Base-by-base conservation (phyloP, 1,139 yeast species). In the Waltiozyma solani region DNA sequence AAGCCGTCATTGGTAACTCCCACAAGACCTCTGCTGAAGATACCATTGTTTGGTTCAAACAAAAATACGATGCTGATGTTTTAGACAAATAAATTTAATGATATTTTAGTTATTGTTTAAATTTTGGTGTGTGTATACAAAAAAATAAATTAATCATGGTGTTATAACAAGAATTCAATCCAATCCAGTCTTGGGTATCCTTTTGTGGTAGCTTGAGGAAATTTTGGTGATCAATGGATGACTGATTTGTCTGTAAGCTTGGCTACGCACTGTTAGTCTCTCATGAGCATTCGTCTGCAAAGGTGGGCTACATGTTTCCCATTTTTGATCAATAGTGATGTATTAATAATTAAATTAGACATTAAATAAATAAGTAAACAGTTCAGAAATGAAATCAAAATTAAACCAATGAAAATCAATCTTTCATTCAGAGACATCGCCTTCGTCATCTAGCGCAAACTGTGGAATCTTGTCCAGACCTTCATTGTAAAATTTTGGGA, bases 51-150 rank as follows among this genome's bases (percentile, higher is more conserved):
- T 91, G 99, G 99, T 91, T 91, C 93, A 93, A 91, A 83, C 93
- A 87, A 71, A 91, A 84, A 79, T 91, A 91, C 79, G 99, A 93
- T 73, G 98, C 98, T 66, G 93, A 86, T 62, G 98, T 91, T 63
- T 73, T 83, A 70, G 75, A 78, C 75, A 81, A 82, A 73, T 81
- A 81, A 73, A 57, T 52, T 42, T 31, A 31, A 31, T 27, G 6
- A n/a, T 27, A 15, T 15, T 27, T 12, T 27, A 27, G 31, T 27
- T 27, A 7, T 27, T 27, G 17, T 27, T 27, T 27, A 27, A 27
- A 17, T 27, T 27, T 27, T 12, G 31, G 31, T 15, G 31, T 27
- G 31, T 27, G 31, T 27, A 27, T 14, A 27, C 12, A 27, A 26
- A 13, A 26, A 27, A 27, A 27, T 27, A 12, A 13, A 30, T 22